A percentile compares a stretch with the other conserved stretches of the same genome.
Evolutionary conservation across 805 yeast species (phyloP).

Genomic region (Sugiyamaella floridensis): DNA sequence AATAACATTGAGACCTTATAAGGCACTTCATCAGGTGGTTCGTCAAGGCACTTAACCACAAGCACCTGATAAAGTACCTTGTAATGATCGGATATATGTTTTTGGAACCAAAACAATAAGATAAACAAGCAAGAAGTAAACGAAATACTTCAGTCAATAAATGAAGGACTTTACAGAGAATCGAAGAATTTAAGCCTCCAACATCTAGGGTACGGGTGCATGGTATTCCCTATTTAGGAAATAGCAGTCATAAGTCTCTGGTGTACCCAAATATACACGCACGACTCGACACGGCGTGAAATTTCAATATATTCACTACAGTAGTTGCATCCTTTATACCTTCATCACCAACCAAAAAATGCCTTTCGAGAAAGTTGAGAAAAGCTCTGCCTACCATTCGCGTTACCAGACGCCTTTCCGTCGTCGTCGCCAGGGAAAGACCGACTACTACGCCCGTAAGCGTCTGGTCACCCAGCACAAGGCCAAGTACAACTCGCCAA

Average conservation of each 20-base stretch:
- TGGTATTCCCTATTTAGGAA: neutral
- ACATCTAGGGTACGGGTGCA: neutral
- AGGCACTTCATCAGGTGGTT: too few species aligned
- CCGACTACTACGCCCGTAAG: slow-evolving; percentile 99
- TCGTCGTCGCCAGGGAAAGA: slow-evolving; percentile 99
- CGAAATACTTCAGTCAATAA: too few species aligned
- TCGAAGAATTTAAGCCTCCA: too few species aligned
- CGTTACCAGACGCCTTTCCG: slow-evolving; percentile 99
- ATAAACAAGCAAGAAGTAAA: too few species aligned
- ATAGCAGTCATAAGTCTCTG: too few species aligned
- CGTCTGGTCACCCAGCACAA: slow-evolving; percentile 99
- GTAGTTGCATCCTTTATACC: neutral
- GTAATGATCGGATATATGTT: too few species aligned
- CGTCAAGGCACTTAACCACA: too few species aligned
- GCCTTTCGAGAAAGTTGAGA: slow-evolving; percentile 67
- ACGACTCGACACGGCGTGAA: neutral
- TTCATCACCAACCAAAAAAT: slow-evolving; percentile 37
- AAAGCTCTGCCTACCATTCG: slow-evolving; percentile 93
- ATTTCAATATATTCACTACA: neutral
- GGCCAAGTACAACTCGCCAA: slow-evolving; percentile 99
- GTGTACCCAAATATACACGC: slow-evolving; percentile 1
- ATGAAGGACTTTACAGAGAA: too few species aligned
- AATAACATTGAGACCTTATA: too few species aligned
- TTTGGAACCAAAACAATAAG: too few species aligned
- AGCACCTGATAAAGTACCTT: too few species aligned